phyloP scores from a whole-genome alignment of 192 early-diverging fungal species.

The Coemansia interrupta region DNA sequence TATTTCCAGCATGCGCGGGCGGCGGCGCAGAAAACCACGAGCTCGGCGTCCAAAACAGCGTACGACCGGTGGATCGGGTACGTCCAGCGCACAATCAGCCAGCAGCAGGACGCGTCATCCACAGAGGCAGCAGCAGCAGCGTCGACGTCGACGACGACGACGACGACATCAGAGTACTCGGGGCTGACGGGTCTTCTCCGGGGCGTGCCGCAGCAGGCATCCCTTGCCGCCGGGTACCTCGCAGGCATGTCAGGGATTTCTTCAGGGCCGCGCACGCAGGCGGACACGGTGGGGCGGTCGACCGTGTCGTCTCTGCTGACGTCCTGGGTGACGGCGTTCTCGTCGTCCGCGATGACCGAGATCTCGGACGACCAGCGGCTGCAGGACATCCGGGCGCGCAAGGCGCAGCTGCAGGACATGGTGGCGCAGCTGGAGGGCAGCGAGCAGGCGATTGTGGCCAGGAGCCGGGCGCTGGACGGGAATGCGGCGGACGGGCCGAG shows the following conservation, averaged over 20 bases:
- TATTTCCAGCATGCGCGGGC: constrained; percentile 42
- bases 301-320: constrained; percentile 30
- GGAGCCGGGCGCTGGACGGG: neutral
- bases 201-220: constrained; percentile 27
- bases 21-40: constrained; percentile 41
- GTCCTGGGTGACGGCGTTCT: constrained; percentile 33
- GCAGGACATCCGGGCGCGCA: constrained; percentile 39
- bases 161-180: neutral
- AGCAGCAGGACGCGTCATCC: constrained; percentile 4
- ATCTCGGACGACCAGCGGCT: constrained; percentile 36
- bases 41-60: constrained; percentile 32
- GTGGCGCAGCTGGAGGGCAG: constrained; percentile 44
- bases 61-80: constrained; percentile 52
- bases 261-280: constrained; percentile 12
- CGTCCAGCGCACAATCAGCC: constrained; percentile 36
- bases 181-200: constrained; percentile 29
- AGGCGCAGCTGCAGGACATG: constrained; percentile 42
- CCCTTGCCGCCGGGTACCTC: constrained; percentile 30
- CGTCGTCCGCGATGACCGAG: constrained; percentile 11
- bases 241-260: constrained; percentile 27
- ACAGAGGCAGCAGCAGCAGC: neutral
- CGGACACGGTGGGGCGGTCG: constrained; percentile 14
- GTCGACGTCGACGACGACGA: neutral
- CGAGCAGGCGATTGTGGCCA: constrained; percentile 28
- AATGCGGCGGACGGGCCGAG: constrained; percentile 3